Base-by-base conservation (phyloP, 1,284 basidiomycete genomes). In the Pseudozyma thailandica region DNA sequence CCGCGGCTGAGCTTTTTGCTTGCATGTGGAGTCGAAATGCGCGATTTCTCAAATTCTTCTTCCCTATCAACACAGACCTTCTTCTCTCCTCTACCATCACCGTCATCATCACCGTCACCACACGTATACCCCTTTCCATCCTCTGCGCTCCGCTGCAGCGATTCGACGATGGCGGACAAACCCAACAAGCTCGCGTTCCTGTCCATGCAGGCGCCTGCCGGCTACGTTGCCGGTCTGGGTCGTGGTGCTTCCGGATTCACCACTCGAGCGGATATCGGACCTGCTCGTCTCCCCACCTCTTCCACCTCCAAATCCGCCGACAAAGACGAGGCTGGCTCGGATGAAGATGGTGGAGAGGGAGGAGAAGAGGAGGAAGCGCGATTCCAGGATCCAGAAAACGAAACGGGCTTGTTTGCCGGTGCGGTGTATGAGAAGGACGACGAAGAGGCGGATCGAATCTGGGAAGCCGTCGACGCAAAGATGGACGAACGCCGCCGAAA, bases 201-300 rank as follows among this genome's bases (percentile, higher is more conserved):
- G 16, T 58, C 61, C 23, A 78, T 78, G 74, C 66, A 77, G 68
- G 80, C 81, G 6, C 81, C 81, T 8, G 62, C 79, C 33, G 77
- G 77, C 50, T 82, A 82, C 56, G 81, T 82, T 4, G 81, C 81
- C 0, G 81, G 81, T 56, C 57, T 82, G 9, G 81, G 81, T 13
- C 70, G 81, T 26, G 80, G 81, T 84, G 94, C 95, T 49, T 96
- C 94, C 50, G 96, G 95, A 61, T 98, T 98, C 85, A 98, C 95
- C 0, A 98, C 94, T 8, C 91, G 95, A 51, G 96, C 94, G 45
- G 95, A 98, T 89, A 98, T 99, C 72, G 95, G 95, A 83, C 96
- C 95, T 45, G 95, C 95, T 4, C 88, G 96, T 83, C 91, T 91
- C 15, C 92, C 92, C 69, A 88, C 88, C 45, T 25, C 45, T 26